Base-by-base conservation (phyloP, 345 rosid genomes). In the Salix brachista region DNA sequence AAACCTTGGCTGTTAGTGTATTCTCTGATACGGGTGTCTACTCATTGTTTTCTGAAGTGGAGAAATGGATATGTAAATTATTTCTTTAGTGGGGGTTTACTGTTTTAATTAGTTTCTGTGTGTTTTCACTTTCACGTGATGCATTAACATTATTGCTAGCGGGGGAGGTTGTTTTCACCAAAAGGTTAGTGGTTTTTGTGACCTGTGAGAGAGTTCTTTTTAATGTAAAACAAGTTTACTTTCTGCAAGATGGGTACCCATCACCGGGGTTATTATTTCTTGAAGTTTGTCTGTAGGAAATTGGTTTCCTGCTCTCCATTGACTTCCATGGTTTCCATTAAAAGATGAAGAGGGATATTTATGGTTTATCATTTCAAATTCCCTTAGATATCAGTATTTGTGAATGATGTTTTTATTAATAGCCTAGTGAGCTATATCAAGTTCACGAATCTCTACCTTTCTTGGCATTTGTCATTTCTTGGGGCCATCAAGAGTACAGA, bases 231-330 rank as follows among this genome's bases (percentile, higher is more conserved):
- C 74, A 52, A 64, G 74, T 78, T 73, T 79, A 62, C 76, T 32
- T 79, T 73, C 21, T 81, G 80, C 65, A 68, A 68, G 77, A 76
- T n/a, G 44, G 76, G 76, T 80, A 77, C 79, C 75, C 74, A 68
- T 23, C 75, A 65, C 67, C 81, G 71, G 80, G 74, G 71, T 79
- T 80, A 81, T 71, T 72, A 82, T 82, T 71, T 68, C 74, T 62
- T 58, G 76, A 71, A 70, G 26, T 70, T 14, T 66, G 28, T 44
- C 11, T 10, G 48, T 41, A 26, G 36, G 74, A 71, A 74, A 54
- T 44, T 71, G 32, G 30, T 61, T 61, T 67, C 19, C 4, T 68
- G 60, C 69, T 23, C 8, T 9, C 50, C 34, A 56, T 72, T 72
- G 32, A 52, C 37, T 72, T 48, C n/a, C 66, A 56, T 11, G 65